Percentiles rank a stretch among this genome's conserved stretches.
Evolutionary conservation across 1,139 yeast genomes (phyloP).

Genomic region (Taiozyma sp.): DNA sequence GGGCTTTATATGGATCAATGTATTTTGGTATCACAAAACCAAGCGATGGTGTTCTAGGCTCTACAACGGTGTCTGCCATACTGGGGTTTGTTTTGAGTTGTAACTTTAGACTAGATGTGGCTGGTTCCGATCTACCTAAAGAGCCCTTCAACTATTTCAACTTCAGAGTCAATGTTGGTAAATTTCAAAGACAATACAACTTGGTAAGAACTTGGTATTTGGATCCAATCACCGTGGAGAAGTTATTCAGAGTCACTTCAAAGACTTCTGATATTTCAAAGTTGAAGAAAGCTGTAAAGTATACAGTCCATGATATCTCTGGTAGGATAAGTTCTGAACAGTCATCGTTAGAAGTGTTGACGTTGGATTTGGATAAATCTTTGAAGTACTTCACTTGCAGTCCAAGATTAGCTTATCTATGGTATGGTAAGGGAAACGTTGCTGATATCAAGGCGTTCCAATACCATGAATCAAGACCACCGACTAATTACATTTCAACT

Average conservation of each 20-base stretch:
- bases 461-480: conserved; percentile 14
- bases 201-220: conserved; percentile 53
- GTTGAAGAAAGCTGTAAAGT: conserved; percentile 62
- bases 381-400: conserved; percentile 40
- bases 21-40: conserved; percentile 40
- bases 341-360: conserved; percentile 42
- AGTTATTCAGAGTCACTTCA: conserved; percentile 56
- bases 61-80: conserved; percentile 46
- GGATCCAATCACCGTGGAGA: conserved; percentile 59
- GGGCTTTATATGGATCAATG: conserved; percentile 69
- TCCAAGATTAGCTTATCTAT: conserved; percentile 41
- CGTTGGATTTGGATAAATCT: conserved; percentile 43
- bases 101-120: conserved; percentile 61
- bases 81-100: conserved; percentile 67
- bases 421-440: conserved; percentile 41
- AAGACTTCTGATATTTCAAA: conserved; percentile 55
- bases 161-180: conserved; percentile 55
- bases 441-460: conserved; percentile 23
- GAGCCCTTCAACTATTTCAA: conserved; percentile 80
- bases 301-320: conserved; percentile 67
- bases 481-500: conserved; percentile 3
- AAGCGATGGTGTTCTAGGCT: conserved; percentile 52
- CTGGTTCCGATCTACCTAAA: conserved; percentile 77
- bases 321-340: conserved; percentile 34
- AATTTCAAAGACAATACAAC: conserved; percentile 67